Conservation (phyloP, 768 basidiomycete genomes). For the Phallus indusiatus region DNA sequence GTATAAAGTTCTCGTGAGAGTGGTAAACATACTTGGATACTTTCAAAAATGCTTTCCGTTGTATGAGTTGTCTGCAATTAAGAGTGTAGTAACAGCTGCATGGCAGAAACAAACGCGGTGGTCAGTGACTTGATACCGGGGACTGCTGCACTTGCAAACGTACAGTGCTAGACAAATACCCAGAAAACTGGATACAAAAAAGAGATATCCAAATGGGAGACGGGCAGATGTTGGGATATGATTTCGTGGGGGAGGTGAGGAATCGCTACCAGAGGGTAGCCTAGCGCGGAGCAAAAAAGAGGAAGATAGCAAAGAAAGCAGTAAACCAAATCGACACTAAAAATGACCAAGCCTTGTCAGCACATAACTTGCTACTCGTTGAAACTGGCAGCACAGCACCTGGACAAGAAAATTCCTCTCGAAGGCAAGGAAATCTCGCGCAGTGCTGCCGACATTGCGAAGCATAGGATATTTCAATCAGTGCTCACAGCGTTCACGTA, state of each 20-base stretch:
- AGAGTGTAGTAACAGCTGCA: slow-evolving; percentile 2
- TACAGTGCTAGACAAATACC: slow-evolving; percentile 7
- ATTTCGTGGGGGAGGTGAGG: background rate
- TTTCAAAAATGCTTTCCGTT: background rate
- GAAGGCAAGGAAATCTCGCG: slow-evolving; percentile 7
- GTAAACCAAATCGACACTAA: slow-evolving; percentile 6
- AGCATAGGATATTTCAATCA: background rate
- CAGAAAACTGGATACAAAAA: background rate
- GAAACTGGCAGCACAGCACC: background rate
- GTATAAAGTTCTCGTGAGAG: background rate
- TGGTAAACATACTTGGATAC: background rate
- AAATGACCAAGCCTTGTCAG: background rate
- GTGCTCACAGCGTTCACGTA: background rate
- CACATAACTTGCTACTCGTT: background rate
- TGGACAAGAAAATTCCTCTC: slow-evolving; percentile 7
- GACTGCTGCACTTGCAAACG: background rate
- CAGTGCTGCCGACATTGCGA: slow-evolving; percentile 3
- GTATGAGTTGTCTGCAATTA: background rate
- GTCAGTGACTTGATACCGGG: background rate
- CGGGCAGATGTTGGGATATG: background rate
- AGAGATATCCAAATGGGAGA: slow-evolving; percentile 4
- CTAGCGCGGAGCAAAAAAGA: slow-evolving; percentile 6
- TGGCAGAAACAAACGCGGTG: background rate
- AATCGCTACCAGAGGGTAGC: background rate
- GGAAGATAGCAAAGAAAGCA: slow-evolving; percentile 7